Conservation (phyloP, 495 filamentous ascomycete genomes). For the Annulohypoxylon moriforme region DNA sequence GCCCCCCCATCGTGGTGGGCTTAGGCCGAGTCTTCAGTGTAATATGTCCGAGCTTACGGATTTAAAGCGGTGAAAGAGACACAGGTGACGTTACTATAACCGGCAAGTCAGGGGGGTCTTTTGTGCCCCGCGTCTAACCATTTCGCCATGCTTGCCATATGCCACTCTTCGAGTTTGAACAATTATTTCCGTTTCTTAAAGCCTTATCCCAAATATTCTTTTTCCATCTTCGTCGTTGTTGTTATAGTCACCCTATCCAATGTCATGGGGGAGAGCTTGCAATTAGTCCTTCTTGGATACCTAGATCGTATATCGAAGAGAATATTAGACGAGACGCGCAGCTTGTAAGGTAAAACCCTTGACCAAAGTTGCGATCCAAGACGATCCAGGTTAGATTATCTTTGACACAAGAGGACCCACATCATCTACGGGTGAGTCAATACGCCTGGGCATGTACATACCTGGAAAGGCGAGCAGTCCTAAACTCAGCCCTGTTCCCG, state of each 20-base stretch:
- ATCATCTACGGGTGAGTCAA: constrained; percentile 11
- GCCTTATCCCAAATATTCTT: background rate
- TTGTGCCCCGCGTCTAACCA: constrained; percentile 32
- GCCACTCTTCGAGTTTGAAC: background rate
- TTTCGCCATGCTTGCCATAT: background rate
- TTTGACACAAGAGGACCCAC: background rate
- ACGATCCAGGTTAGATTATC: constrained; percentile 1
- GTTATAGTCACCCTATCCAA: background rate
- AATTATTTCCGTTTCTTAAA: constrained; percentile 1
- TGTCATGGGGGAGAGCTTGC: background rate
- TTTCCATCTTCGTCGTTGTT: background rate
- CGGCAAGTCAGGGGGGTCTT: background rate
- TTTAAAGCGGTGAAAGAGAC: constrained; percentile 15
- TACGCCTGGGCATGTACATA: background rate
- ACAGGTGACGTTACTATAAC: background rate
- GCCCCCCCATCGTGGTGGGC: background rate
- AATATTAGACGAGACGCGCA: constrained; percentile 2
- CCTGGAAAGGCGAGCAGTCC: constrained; percentile 15
- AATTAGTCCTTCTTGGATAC: background rate
- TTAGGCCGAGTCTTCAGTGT: background rate
- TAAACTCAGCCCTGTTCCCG: constrained; percentile 26
- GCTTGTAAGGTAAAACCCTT: background rate
- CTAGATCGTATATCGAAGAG: background rate
- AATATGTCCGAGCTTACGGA: constrained; percentile 1
- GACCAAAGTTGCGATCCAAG: constrained; percentile 1